Conservation (phyloP, 1,284 basidiomycete genomes). For the Ustilago esculenta region DNA sequence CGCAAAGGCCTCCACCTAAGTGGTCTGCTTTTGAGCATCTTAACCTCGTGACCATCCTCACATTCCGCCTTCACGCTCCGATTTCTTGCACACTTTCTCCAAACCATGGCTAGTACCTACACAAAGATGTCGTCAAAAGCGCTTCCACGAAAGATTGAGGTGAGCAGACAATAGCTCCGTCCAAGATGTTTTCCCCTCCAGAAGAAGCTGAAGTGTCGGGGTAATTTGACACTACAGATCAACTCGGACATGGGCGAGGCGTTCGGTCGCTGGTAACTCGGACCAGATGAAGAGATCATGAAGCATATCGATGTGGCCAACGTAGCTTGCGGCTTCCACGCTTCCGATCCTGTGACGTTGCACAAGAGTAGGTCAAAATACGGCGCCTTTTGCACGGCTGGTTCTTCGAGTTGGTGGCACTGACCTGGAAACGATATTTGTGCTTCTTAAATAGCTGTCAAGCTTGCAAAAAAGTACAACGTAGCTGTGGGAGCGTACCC, state of each 20-base stretch:
- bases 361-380: slow-evolving; percentile 18
- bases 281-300: slow-evolving; percentile 35
- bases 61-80: too few relatives aligned
- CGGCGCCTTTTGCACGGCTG: background rate
- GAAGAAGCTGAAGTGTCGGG: too few relatives aligned
- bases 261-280: slow-evolving; percentile 31
- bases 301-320: slow-evolving; percentile 34
- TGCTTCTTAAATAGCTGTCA: slow-evolving; percentile 19
- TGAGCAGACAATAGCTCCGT: background rate
- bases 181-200: background rate
- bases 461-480: slow-evolving; percentile 29
- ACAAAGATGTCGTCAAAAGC: slow-evolving; percentile 11
- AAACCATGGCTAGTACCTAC: too few relatives aligned
- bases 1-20: slow-evolving; percentile 8
- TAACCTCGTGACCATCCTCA: background rate
- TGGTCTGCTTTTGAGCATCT: background rate
- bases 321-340: slow-evolving; percentile 38
- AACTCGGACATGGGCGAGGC: slow-evolving; percentile 40
- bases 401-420: too few relatives aligned
- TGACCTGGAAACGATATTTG: too few relatives aligned
- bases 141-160: slow-evolving; percentile 19
- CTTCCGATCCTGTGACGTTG: slow-evolving; percentile 31
- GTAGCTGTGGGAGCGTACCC: slow-evolving; percentile 36
- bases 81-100: too few relatives aligned
- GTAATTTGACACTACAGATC: background rate